Conservation (phyloP, 345 rosid genomes). For the Carallia pectinifolia region DNA sequence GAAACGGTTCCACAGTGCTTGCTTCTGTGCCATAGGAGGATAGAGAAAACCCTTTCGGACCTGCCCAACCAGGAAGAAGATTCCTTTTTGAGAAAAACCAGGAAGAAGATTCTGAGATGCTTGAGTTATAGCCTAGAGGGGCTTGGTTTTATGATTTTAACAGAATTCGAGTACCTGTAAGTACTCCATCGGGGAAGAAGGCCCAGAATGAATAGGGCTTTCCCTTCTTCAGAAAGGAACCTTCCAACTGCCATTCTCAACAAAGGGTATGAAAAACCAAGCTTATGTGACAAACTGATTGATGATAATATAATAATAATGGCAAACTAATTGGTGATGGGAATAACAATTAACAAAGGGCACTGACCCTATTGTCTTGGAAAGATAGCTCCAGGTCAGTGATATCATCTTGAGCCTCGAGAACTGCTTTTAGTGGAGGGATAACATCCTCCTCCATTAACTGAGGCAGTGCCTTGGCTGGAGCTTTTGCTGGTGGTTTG, state of each 20-base stretch:
- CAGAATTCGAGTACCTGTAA: constrained; percentile 45
- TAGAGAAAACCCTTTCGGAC: constrained; percentile 78
- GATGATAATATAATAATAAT: background rate
- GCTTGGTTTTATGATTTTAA: background rate
- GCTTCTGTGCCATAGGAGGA: constrained; percentile 70
- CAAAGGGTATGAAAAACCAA: no score
- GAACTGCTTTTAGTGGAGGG: constrained; percentile 59
- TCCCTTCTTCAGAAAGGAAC: constrained; percentile 63
- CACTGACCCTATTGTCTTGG: constrained; percentile 68
- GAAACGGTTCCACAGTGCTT: constrained; percentile 95
- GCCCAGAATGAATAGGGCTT: constrained; percentile 80
- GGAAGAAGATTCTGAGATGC: background rate
- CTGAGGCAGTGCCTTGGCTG: constrained; percentile 56
- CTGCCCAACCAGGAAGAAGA: constrained; percentile 28
- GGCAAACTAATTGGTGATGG: background rate
- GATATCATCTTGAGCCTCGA: constrained; percentile 67
- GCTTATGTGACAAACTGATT: background rate
- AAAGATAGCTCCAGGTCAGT: constrained; percentile 62
- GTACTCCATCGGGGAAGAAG: constrained; percentile 71
- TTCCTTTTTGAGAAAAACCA: background rate
- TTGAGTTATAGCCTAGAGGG: background rate
- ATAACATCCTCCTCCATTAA: constrained; percentile 93
- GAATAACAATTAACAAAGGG: background rate
- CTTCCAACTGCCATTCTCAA: constrained; percentile 58
- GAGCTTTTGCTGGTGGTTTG: constrained; percentile 68